Evolutionary conservation across 257 asterid species (phyloP), one percentile per base, ranked within the genome.

Genomic region (Linderniella brevidens): DNA sequence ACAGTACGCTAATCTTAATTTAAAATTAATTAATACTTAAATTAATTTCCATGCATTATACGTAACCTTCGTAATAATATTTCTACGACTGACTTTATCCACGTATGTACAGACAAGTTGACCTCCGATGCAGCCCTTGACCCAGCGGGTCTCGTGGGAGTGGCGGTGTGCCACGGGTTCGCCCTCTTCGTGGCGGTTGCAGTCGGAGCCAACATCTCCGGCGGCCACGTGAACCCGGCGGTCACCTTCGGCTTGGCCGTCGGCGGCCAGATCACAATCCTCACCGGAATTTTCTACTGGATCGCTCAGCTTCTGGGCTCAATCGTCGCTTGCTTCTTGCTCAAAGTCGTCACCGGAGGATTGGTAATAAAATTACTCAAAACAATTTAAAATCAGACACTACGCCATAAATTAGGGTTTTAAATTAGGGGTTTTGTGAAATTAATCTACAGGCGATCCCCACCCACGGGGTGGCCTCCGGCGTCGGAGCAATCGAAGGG

Each of bases 181-280:
- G 92, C 93, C 35, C 78, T 84, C 0, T 84, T 84, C 20, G 93
- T 80, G 46, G 81, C 93, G 2, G 95, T 84, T n/a, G 48, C 93
- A 10, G 56, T 84, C 12, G 92, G 69, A 0, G 93, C 95, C 50
- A 84, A 84, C 82, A 80, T 84, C 74, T 84, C 95, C 55, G 95
- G 95, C 12, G 90, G 90, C 45, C 95, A 25, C 32, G 32, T 25
- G 32, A 25, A 25, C 32, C 32, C 32, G 4, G 32, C 32, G 79
- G 94, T 83, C 19, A 83, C 95, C 45, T 79, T 83, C 8, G 95
- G 95, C 3, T 65, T 84, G 64, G 95, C 90, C 17, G 55, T 77
- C n/a, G 95, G 95, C 0, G 95, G 95, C 1, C 95, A 84, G 44
- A 80, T 84, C 56, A 84, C 95, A 40, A 17, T 84, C 51, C 72